Conservation (phyloP, 345 rosid genomes). For the Eucalyptus shirleyi region DNA sequence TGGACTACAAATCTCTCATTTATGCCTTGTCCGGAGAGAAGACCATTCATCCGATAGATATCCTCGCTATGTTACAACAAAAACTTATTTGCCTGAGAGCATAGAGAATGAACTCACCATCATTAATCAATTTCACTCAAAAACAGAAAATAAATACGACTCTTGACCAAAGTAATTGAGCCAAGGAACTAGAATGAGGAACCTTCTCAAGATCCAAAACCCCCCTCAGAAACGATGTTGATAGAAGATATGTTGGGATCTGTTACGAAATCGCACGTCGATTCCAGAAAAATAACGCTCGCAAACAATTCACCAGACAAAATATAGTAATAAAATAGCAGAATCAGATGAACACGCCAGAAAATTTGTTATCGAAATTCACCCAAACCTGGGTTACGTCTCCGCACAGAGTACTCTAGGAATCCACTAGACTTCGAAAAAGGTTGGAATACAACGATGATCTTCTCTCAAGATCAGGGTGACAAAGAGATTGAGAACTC, state of each 20-base stretch:
- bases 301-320: no score
- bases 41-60: slow-evolving; percentile 93
- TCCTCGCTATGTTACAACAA: slow-evolving; percentile 71
- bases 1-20: slow-evolving; percentile 83
- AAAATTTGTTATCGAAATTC: no score
- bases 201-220: slow-evolving; percentile 92
- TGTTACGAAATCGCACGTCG: no score
- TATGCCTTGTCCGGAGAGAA: slow-evolving; percentile 66
- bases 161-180: not conserved
- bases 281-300: no score
- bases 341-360: no score
- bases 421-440: no score
- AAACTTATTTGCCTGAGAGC: slow-evolving; percentile 50
- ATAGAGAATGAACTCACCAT: not conserved
- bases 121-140: not conserved
- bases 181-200: not conserved
- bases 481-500: no score
- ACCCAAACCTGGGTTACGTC: no score
- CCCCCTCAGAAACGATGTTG: slow-evolving; percentile 90
- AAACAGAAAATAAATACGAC: not conserved
- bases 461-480: no score
- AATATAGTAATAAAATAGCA: no score
- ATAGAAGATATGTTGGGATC: slow-evolving; percentile 92
- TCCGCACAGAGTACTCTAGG: no score
- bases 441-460: no score